Base-by-base conservation (phyloP, 2,329 filamentous ascomycete genomes). In the Stemphylium beticola region DNA sequence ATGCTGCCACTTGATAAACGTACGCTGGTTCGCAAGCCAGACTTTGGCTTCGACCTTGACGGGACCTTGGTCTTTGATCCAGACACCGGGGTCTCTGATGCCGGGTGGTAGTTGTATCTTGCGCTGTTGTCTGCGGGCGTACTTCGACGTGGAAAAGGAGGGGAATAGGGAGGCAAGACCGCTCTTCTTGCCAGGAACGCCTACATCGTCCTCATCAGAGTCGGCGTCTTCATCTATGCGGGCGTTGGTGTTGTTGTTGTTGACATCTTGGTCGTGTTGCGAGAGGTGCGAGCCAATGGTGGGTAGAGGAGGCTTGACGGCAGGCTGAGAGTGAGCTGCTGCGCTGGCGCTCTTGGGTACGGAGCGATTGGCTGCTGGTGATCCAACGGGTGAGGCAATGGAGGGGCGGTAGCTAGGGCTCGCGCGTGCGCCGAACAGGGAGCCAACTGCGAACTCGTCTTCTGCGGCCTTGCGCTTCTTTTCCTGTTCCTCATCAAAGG, bases 1-100 rank as follows among this genome's bases (percentile, higher is more conserved):
- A 75, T 98, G 93, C 80, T 98, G 91, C 95, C 95, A 99, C 77
- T 97, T 98, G 76, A 99, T 88, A 74, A 97, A 99, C 0, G 95
- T 99, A 58, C 95, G 89, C 78, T 99, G 93, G 76, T 99, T 99
- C 49, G 95, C 95, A 53, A 99, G 87, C 93, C 95, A 99, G 26
- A 99, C 93, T 78, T 99, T 99, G 58, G 92, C 92, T 79, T 99
- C 95, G 53, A 99, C 92, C 72, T 92, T 90, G 61, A 98, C 84
- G 32, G 92, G 90, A 3, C 95, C 93, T 31, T 89, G 85, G 76
- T 99, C 96, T 80, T 99, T 99, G 81, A 99, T 91, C 87, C 93
- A 96, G 62, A 87, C 83, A 8, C 84, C 86, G 1, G 95, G 95
- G 71, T 96, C 87, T 18, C 85, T 85, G n/a, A 99, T 91, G 29